A percentile compares a stretch with the other conserved stretches of the same genome.
These are phyloP conservation scores for Saccharomycopsis microspora DNA, from an alignment of 805 yeast species.

Conservation along the genomic window DNA sequence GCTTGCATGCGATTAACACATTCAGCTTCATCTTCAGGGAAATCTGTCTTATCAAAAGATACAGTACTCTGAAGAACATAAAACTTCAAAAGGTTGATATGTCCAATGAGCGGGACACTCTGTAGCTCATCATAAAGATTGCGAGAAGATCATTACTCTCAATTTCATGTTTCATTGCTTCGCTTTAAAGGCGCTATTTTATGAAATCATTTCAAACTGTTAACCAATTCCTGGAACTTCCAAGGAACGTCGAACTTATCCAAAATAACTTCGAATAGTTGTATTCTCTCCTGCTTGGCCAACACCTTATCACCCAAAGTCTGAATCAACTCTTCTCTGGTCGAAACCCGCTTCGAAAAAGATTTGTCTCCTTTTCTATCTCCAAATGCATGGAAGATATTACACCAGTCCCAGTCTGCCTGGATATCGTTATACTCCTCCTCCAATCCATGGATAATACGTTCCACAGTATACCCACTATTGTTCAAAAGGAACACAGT, in stretches of 20 bases:
- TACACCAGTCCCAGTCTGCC: constrained; percentile 74
- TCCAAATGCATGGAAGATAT: constrained; percentile 56
- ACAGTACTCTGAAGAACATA: too few species aligned
- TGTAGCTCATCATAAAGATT: too few species aligned
- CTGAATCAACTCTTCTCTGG: constrained; percentile 27
- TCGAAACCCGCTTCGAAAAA: constrained; percentile 25
- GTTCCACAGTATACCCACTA: constrained; percentile 83
- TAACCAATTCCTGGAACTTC: constrained; percentile 37
- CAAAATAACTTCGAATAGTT: constrained; percentile 49
- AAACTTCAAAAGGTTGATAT: too few species aligned
- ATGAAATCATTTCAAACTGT: neutral
- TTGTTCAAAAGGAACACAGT: constrained; percentile 71
- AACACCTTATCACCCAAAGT: constrained; percentile 28
- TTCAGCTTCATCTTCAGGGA: too few species aligned
- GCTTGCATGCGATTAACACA: too few species aligned
- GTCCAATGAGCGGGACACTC: too few species aligned
- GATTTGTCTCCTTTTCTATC: constrained; percentile 27
- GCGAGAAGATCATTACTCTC: neutral
- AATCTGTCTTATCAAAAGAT: too few species aligned
- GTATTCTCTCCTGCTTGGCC: constrained; percentile 26
- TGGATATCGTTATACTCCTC: constrained; percentile 75
- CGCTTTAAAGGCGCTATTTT: neutral
- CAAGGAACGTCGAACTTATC: constrained; percentile 55
- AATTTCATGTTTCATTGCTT: neutral
- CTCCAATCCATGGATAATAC: constrained; percentile 70